phyloP scores from a whole-genome alignment of 1,284 basidiomycete species.

The Marasmius oreades region DNA sequence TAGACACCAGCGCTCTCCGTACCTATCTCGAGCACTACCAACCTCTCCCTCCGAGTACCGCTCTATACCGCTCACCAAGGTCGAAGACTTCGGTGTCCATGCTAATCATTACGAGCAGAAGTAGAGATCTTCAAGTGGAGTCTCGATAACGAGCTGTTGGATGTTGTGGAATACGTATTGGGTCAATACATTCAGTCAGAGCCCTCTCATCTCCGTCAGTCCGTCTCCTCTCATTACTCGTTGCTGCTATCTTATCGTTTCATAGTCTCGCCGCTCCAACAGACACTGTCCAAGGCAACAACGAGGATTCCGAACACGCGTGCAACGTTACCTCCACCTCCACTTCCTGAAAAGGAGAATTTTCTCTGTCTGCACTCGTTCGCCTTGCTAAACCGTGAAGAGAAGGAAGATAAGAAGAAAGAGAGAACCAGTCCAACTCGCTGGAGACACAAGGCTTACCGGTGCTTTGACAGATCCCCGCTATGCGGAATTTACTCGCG shows the following conservation, averaged over 20 bases:
- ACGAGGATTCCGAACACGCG: constrained; percentile 51
- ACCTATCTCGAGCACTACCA: constrained; percentile 95
- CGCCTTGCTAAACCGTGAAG: constrained; percentile 18
- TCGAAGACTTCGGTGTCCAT: constrained; percentile 98
- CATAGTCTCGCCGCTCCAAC: constrained; percentile 82
- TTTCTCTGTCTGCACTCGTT: background rate
- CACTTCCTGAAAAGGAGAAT: constrained; percentile 45
- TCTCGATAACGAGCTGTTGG: constrained; percentile 83
- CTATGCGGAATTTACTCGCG: too few relatives aligned
- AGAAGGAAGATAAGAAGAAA: constrained; percentile 74
- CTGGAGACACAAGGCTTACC: constrained; percentile 86
- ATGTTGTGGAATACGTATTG: constrained; percentile 99
- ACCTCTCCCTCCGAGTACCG: constrained; percentile 81
- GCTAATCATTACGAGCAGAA: constrained; percentile 93
- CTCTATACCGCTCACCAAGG: constrained; percentile 90
- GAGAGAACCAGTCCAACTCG: constrained; percentile 79
- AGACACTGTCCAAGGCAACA: constrained; percentile 72
- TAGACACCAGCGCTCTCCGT: constrained; percentile 97
- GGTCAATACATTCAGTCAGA: constrained; percentile 94
- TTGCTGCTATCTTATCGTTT: background rate
- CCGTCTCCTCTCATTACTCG: constrained; percentile 26
- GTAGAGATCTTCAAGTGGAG: constrained; percentile 94
- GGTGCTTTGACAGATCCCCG: too few relatives aligned
- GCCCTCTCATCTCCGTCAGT: constrained; percentile 84
- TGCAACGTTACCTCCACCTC: constrained; percentile 47